phyloP scores from a whole-genome alignment of 495 filamentous ascomycete species.

The Penicillium tannophilum region DNA sequence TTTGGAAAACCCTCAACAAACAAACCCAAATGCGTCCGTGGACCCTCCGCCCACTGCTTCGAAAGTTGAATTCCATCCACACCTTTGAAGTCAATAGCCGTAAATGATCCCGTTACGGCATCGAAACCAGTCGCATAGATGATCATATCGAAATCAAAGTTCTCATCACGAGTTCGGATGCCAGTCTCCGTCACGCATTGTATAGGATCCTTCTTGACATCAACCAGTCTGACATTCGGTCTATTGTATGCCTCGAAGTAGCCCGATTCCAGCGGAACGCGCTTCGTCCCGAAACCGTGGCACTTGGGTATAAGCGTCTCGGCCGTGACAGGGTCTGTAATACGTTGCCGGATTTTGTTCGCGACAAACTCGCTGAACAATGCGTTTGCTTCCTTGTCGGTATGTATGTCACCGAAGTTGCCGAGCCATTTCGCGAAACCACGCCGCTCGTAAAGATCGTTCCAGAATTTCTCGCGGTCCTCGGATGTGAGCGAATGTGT shows the following conservation, averaged over 20 bases:
- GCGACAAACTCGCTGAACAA: conserved; percentile 35
- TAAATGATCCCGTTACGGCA: conserved; percentile 35
- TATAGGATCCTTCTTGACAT: conserved; percentile 45
- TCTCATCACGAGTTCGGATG: conserved; percentile 32
- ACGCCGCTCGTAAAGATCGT: conserved; percentile 40
- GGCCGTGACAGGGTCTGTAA: conserved; percentile 47
- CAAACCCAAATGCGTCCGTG: conserved; percentile 14
- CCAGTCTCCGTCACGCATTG: conserved; percentile 26
- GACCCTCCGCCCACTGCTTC: conserved; percentile 29
- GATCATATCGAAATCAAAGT: conserved; percentile 41
- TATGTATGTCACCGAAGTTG: conserved; percentile 30
- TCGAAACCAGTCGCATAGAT: conserved; percentile 43
- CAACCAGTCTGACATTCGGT: conserved; percentile 50
- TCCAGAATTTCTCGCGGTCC: conserved; percentile 38
- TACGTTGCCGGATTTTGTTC: conserved; percentile 40
- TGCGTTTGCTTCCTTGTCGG: conserved; percentile 26
- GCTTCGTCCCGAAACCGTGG: conserved; percentile 53
- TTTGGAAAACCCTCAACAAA: conserved; percentile 13
- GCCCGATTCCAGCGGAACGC: conserved; percentile 50
- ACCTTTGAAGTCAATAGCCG: conserved; percentile 30
- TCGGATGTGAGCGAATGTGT: conserved; percentile 48
- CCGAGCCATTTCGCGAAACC: conserved; percentile 37
- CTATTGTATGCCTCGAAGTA: conserved; percentile 57
- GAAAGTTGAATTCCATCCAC: conserved; percentile 19
- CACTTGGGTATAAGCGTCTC: conserved; percentile 54